A percentile compares a stretch with the other conserved stretches of the same genome.
Evolutionary conservation across 257 asterid species (phyloP).

Genomic region (Nicotiana otophora): DNA sequence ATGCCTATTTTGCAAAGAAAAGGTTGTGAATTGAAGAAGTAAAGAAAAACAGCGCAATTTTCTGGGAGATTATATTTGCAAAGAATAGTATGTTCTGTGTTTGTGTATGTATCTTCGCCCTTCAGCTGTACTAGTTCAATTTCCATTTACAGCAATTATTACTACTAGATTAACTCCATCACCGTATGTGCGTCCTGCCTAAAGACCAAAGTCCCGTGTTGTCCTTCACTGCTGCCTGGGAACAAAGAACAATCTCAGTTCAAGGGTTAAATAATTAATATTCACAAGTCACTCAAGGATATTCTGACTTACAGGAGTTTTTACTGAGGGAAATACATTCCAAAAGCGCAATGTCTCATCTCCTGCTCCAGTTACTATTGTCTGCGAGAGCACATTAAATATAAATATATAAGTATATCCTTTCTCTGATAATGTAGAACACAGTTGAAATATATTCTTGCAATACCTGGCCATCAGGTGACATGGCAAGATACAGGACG

Average conservation of each 20-base stretch:
- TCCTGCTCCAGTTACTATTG: slow-evolving; percentile 96
- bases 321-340: slow-evolving; percentile 82
- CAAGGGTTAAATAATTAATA: background rate
- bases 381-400: slow-evolving; percentile 34
- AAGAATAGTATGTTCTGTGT: background rate
- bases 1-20: no score
- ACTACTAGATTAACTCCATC: slow-evolving; percentile 12
- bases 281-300: background rate
- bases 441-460: background rate
- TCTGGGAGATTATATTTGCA: background rate
- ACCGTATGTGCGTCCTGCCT: slow-evolving; percentile 78
- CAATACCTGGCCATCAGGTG: slow-evolving; percentile 99
- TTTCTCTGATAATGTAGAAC: background rate
- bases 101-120: background rate
- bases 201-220: slow-evolving; percentile 88
- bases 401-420: background rate
- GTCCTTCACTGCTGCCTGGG: slow-evolving; percentile 72
- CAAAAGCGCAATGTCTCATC: slow-evolving; percentile 94
- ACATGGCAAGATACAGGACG: slow-evolving; percentile 85
- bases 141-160: background rate
- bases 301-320: slow-evolving; percentile 59
- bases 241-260: background rate
- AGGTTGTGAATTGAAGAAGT: background rate
- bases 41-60: background rate
- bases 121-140: background rate